Conservation (phyloP, 1,284 basidiomycete genomes). For the Anthracocystis walkeri region DNA sequence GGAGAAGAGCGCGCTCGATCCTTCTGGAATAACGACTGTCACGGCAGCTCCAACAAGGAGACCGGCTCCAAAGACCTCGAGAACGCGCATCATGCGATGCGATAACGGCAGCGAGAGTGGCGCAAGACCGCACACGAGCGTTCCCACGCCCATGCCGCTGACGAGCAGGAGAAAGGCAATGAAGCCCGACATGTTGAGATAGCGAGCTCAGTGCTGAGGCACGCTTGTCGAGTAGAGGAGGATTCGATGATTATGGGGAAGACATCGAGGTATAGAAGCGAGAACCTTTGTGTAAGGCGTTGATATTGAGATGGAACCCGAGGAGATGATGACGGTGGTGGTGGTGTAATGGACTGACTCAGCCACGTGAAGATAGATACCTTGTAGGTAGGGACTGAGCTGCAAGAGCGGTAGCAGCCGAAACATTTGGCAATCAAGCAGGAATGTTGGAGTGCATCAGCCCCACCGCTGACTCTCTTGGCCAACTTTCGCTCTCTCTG, state of each 20-base stretch:
- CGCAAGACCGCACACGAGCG: slow-evolving; percentile 58
- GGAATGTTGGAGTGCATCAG: slow-evolving; percentile 3
- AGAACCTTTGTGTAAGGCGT: too few species aligned
- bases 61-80: slow-evolving; percentile 66
- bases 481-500: too few species aligned
- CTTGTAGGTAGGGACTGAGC: too few species aligned
- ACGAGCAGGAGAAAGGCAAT: slow-evolving; percentile 35
- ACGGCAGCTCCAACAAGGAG: slow-evolving; percentile 66
- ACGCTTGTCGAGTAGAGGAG: slow-evolving; percentile 2
- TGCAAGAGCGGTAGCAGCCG: too few species aligned
- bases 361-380: too few species aligned
- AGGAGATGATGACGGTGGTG: neutral
- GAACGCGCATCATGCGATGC: slow-evolving; percentile 51
- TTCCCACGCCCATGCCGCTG: slow-evolving; percentile 59
- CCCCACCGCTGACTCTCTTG: too few species aligned
- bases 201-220: slow-evolving; percentile 1
- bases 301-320: too few species aligned
- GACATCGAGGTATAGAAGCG: slow-evolving; percentile 10
- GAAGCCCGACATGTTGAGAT: slow-evolving; percentile 35
- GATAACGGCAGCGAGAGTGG: slow-evolving; percentile 63
- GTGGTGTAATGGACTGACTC: neutral
- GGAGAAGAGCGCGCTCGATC: slow-evolving; percentile 45
- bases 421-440: neutral
- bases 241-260: slow-evolving; percentile 4
- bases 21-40: slow-evolving; percentile 67